Percentiles rank a stretch among this genome's conserved stretches.
These are phyloP conservation scores for Cadophora gregata DNA, from an alignment of 2,329 filamentous ascomycete genomes.

Conservation along the genomic window DNA sequence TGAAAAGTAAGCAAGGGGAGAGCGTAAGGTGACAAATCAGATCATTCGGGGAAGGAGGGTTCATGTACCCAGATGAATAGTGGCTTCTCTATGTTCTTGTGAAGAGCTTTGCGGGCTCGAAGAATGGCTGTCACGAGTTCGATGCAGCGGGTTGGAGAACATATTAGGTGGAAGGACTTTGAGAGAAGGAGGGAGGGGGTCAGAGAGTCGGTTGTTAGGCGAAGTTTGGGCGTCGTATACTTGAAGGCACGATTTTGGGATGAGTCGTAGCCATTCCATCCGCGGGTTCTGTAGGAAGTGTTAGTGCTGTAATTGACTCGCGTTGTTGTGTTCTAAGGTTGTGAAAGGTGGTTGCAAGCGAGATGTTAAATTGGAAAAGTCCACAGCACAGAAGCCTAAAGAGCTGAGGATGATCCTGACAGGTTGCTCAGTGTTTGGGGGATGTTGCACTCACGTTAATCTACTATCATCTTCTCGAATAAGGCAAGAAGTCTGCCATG, in stretches of 20 bases:
- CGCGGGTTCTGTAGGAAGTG: constrained; percentile 80
- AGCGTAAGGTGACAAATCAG: too few relatives aligned
- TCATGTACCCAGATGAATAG: constrained; percentile 8
- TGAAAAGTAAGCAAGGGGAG: background rate
- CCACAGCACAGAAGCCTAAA: too few relatives aligned
- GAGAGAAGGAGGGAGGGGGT: constrained; percentile 69
- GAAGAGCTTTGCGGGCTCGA: constrained; percentile 55
- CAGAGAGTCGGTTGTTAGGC: constrained; percentile 76
- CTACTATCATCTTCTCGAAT: constrained; percentile 15
- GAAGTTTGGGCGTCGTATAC: constrained; percentile 86
- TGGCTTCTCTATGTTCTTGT: constrained; percentile 10
- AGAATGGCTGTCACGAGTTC: constrained; percentile 76
- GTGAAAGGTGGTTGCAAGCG: background rate
- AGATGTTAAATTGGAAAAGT: too few relatives aligned
- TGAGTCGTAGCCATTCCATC: constrained; percentile 88
- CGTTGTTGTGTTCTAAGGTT: background rate
- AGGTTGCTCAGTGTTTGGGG: too few relatives aligned
- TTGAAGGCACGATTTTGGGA: constrained; percentile 77
- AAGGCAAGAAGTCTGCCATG: constrained; percentile 78
- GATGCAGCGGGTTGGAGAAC: constrained; percentile 77
- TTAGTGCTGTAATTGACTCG: constrained; percentile 61
- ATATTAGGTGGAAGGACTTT: constrained; percentile 86
- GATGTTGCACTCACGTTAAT: constrained; percentile 4
- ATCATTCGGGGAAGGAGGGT: too few relatives aligned
- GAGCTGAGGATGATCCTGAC: too few relatives aligned